Conservation (phyloP, 192 early-diverging fungal genomes). For the Backusella luteola region DNA sequence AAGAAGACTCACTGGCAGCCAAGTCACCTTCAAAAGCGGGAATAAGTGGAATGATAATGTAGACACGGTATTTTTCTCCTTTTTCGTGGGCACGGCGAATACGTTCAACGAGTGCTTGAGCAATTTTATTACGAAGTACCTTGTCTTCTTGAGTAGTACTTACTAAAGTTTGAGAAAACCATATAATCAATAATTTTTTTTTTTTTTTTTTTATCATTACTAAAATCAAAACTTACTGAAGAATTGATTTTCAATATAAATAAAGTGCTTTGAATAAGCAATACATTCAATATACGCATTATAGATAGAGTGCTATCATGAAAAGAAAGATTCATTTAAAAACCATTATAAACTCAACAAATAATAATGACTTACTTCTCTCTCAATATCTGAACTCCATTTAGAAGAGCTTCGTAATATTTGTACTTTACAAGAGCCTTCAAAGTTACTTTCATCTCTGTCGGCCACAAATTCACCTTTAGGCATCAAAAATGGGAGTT, state of each 20-base stretch:
- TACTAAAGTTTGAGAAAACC: background rate
- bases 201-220: background rate
- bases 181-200: background rate
- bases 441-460: slow-evolving; percentile 52
- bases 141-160: slow-evolving; percentile 22
- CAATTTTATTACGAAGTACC: slow-evolving; percentile 26
- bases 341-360: background rate
- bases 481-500: slow-evolving; percentile 67
- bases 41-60: slow-evolving; percentile 78
- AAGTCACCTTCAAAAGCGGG: slow-evolving; percentile 86
- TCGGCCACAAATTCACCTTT: slow-evolving; percentile 71
- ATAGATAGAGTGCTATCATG: slow-evolving; percentile 60
- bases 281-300: slow-evolving; percentile 80
- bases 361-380: slow-evolving; percentile 20
- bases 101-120: slow-evolving; percentile 66
- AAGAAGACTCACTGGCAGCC: slow-evolving; percentile 67
- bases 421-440: slow-evolving; percentile 65
- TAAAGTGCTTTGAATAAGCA: slow-evolving; percentile 73
- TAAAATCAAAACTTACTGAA: slow-evolving; percentile 53
- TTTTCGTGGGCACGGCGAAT: slow-evolving; percentile 68
- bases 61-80: slow-evolving; percentile 68
- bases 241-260: slow-evolving; percentile 95
- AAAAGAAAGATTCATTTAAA: background rate
- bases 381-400: slow-evolving; percentile 68
- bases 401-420: slow-evolving; percentile 62